These are phyloP conservation scores for Salix udensis DNA, from an alignment of 345 rosid species.

Conservation along the genomic window DNA sequence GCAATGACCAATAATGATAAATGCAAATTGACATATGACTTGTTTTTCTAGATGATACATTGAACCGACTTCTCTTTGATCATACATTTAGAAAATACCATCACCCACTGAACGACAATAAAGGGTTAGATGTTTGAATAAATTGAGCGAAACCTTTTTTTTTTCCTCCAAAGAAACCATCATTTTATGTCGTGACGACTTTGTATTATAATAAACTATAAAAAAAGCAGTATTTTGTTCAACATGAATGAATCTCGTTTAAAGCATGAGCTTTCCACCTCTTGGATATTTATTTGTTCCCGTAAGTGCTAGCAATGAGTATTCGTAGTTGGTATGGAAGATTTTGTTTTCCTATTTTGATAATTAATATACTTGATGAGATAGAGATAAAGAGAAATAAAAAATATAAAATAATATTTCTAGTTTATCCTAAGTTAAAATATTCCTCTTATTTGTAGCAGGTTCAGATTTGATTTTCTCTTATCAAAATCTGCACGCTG, in stretches of 20 bases:
- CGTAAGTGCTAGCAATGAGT: not conserved
- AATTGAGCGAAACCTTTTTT: too few relatives aligned
- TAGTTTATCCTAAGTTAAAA: too few relatives aligned
- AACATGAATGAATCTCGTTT: not conserved
- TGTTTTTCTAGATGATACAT: not conserved
- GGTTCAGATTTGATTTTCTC: too few relatives aligned
- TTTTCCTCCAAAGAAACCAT: not conserved
- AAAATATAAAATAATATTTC: too few relatives aligned
- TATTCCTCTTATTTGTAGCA: too few relatives aligned
- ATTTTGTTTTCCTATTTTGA: not conserved
- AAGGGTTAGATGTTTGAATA: not conserved
- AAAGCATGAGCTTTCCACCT: not conserved
- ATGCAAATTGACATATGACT: not conserved
- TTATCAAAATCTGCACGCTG: too few relatives aligned
- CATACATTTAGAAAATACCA: not conserved
- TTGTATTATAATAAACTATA: not conserved
- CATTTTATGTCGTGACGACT: not conserved
- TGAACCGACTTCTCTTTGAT: not conserved
- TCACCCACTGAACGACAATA: not conserved
- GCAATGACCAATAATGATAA: not conserved
- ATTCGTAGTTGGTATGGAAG: not conserved
- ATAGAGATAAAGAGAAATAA: too few relatives aligned
- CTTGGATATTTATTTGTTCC: not conserved
- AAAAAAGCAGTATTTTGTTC: not conserved
- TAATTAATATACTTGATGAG: too few relatives aligned